Conservation (phyloP, 176 grass and related monocot species). For the Triticum monococcum region DNA sequence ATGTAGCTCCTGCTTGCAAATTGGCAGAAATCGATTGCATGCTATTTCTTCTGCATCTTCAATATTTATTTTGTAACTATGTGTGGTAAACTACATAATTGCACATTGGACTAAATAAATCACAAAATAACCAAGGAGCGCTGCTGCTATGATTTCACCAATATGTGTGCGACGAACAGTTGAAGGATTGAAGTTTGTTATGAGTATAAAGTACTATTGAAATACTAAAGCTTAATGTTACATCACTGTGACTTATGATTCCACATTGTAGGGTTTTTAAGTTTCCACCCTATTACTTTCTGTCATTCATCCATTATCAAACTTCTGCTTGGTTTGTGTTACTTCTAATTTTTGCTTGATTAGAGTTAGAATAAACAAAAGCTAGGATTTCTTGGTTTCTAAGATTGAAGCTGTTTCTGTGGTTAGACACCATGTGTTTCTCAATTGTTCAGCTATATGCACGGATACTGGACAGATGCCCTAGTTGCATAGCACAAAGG, state of each 20-base stretch:
- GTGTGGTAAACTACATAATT: background rate
- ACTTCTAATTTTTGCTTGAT: background rate
- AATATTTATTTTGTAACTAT: background rate
- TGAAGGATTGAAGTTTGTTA: background rate
- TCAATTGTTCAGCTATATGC: background rate
- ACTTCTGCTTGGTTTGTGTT: background rate
- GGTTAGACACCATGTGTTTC: background rate
- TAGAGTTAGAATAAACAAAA: background rate
- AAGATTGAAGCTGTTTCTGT: background rate
- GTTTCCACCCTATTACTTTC: background rate
- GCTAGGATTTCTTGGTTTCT: background rate
- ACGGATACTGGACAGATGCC: background rate
- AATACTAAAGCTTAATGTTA: background rate
- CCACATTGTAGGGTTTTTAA: background rate
- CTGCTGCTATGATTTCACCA: background rate
- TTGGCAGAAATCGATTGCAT: background rate
- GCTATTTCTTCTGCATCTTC: background rate
- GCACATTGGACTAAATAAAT: background rate
- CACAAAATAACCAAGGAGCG: background rate
- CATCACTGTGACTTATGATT: background rate
- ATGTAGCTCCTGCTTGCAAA: background rate
- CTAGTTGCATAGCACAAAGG: background rate
- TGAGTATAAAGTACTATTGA: background rate
- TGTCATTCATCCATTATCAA: background rate
- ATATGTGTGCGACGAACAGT: background rate